These are phyloP conservation scores for Termitomyces sp. DNA, from an alignment of 768 basidiomycete genomes.

Conservation along the genomic window DNA sequence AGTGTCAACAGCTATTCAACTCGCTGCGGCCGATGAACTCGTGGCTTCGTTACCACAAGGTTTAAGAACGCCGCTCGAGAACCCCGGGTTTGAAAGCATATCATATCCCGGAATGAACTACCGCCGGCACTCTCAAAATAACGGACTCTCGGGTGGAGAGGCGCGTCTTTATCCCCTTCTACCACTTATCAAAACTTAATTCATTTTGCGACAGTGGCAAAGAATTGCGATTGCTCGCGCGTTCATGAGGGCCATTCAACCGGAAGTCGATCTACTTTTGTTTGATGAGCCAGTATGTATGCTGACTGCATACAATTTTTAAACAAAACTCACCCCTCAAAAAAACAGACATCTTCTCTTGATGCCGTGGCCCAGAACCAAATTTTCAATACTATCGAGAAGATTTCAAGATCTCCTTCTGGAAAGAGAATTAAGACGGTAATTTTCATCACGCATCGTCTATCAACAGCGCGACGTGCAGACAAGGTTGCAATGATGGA, in stretches of 20 bases:
- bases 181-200: neutral
- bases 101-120: constrained; percentile 35
- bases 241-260: constrained; percentile 77
- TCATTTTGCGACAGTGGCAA: constrained; percentile 58
- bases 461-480: constrained; percentile 75
- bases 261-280: constrained; percentile 70
- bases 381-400: constrained; percentile 71
- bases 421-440: constrained; percentile 64
- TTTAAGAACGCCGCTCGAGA: constrained; percentile 66
- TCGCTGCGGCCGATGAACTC: constrained; percentile 66
- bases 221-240: constrained; percentile 80
- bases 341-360: constrained; percentile 64
- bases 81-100: constrained; percentile 51
- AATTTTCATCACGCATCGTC: constrained; percentile 79
- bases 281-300: constrained; percentile 77
- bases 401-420: constrained; percentile 51
- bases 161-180: constrained; percentile 30
- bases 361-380: constrained; percentile 77
- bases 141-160: constrained; percentile 83
- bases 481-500: constrained; percentile 89
- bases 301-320: neutral
- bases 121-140: constrained; percentile 32
- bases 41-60: constrained; percentile 66
- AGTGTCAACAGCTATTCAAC: constrained; percentile 57
- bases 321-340: neutral